These are phyloP conservation scores for Glycine tomentella DNA, from an alignment of 306 rosid species.

Conservation along the genomic window DNA sequence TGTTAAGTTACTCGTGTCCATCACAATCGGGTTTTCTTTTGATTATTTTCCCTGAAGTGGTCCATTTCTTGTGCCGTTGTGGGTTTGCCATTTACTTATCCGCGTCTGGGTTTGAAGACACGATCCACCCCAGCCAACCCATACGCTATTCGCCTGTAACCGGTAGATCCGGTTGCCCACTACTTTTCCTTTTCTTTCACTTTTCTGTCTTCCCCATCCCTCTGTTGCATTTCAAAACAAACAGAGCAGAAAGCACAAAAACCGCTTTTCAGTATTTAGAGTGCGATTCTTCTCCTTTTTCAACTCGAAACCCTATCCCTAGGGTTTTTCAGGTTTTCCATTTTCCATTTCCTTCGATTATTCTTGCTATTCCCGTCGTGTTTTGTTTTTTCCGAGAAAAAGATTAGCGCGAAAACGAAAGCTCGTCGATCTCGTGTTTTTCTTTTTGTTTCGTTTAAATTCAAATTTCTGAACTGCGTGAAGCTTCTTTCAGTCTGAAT, in stretches of 20 bases:
- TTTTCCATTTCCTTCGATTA: not conserved
- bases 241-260: not conserved
- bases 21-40: no score
- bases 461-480: not conserved
- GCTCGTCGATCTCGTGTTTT: not conserved
- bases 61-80: not conserved
- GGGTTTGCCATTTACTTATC: conserved; percentile 10
- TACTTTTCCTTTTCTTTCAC: not conserved
- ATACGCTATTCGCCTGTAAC: conserved; percentile 37
- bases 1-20: not conserved
- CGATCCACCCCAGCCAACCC: conserved; percentile 19
- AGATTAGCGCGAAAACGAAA: not conserved
- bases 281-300: conserved; percentile 45
- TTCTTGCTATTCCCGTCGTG: not conserved
- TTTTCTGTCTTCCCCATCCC: not conserved
- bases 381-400: conserved; percentile 10
- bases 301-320: conserved; percentile 40
- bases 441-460: not conserved
- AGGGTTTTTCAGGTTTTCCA: conserved; percentile 56
- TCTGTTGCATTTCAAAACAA: conserved; percentile 21
- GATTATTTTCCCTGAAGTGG: not conserved
- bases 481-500: conserved; percentile 21
- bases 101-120: conserved; percentile 31
- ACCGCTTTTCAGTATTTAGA: conserved; percentile 36
- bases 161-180: conserved; percentile 51